These are phyloP conservation scores for Cyberlindnera japonica DNA, from an alignment of 805 yeast species.

Conservation along the genomic window DNA sequence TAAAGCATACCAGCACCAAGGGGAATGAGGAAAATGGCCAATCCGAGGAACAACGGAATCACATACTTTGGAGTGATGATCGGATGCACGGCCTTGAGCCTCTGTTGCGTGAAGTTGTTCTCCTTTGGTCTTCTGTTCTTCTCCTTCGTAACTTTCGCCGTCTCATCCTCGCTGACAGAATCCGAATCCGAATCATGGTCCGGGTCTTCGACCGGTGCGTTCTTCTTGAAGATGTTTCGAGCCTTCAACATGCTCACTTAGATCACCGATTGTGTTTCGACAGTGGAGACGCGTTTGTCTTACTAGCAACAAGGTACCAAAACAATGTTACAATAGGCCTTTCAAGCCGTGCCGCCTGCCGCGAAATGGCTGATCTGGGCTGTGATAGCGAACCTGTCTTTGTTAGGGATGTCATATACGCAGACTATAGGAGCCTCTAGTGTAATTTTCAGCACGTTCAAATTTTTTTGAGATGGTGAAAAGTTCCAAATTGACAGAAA, in stretches of 20 bases:
- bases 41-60: constrained; percentile 68
- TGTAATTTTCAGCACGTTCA: constrained; percentile 12
- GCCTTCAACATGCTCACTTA: constrained; percentile 14
- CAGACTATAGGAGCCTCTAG: background rate
- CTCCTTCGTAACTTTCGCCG: constrained; percentile 33
- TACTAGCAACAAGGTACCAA: no score
- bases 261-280: background rate
- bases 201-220: constrained; percentile 11
- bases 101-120: constrained; percentile 71
- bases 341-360: background rate
- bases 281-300: background rate
- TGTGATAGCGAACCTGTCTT: background rate
- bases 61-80: constrained; percentile 88
- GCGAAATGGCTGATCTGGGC: background rate
- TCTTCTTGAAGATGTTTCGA: constrained; percentile 26
- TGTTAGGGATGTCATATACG: constrained; percentile 13
- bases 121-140: constrained; percentile 65
- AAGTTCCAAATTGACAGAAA: background rate
- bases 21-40: constrained; percentile 83
- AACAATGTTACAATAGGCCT: no score
- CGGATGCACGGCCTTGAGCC: constrained; percentile 60
- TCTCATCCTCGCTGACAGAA: constrained; percentile 43
- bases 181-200: constrained; percentile 36
- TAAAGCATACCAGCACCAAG: constrained; percentile 81
- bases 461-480: background rate